Conservation (phyloP, 306 rosid genomes). For the Astragalus membranaceus region DNA sequence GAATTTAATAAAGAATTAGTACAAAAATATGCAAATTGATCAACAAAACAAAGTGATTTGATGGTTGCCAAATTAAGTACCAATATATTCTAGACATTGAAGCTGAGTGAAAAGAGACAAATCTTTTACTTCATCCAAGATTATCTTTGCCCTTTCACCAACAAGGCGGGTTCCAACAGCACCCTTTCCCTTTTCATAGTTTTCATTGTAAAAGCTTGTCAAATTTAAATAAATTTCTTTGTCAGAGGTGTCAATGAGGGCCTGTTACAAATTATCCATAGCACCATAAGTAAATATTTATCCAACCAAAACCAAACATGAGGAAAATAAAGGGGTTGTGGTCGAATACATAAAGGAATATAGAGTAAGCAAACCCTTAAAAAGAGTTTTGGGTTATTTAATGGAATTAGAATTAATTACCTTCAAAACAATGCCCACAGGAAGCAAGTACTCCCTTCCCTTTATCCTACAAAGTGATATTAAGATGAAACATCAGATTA, state of each 20-base stretch:
- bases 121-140: conserved; percentile 72
- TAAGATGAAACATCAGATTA: conserved; percentile 1
- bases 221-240: conserved; percentile 62
- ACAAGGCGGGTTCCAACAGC: conserved; percentile 81
- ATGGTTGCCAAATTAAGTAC: conserved; percentile 35
- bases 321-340: background rate
- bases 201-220: conserved; percentile 62
- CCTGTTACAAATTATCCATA: conserved; percentile 41
- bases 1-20: conserved; percentile 27
- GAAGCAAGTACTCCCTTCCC: conserved; percentile 89
- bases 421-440: conserved; percentile 84
- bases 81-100: conserved; percentile 76
- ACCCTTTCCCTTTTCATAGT: conserved; percentile 66
- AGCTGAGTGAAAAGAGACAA: conserved; percentile 50
- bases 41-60: background rate
- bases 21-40: conserved; percentile 4
- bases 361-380: background rate
- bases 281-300: background rate
- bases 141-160: conserved; percentile 80
- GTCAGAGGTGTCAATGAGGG: conserved; percentile 70
- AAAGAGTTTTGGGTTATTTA: background rate
- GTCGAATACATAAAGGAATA: background rate
- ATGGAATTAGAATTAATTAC: conserved; percentile 29
- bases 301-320: conserved; percentile 1
- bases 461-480: conserved; percentile 56